phyloP scores from a whole-genome alignment of 169 alveolate species.

The Eimeria tenella region DNA sequence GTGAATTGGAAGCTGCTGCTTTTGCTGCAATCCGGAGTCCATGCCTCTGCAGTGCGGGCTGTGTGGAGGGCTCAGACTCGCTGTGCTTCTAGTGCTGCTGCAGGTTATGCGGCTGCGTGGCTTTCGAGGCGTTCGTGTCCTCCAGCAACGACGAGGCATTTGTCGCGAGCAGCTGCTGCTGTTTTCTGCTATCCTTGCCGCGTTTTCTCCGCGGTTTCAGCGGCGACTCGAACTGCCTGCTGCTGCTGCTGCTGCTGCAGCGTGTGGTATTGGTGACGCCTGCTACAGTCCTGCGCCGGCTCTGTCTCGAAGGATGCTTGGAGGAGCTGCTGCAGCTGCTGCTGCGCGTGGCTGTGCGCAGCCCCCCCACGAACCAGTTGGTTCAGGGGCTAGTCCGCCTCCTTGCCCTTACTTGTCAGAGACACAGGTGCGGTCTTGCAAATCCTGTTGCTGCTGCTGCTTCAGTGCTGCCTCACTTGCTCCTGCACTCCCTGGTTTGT shows the following conservation, averaged over 20 bases:
- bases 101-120: constrained; percentile 41
- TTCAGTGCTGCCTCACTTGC: not conserved
- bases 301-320: not conserved
- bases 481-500: not conserved
- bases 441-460: not conserved
- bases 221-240: not conserved
- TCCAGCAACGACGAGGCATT: not conserved
- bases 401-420: constrained; percentile 17
- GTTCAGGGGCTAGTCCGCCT: not conserved
- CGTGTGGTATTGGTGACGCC: not conserved
- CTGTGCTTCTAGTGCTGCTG: not conserved
- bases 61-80: too few species aligned
- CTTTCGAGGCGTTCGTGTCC: constrained; percentile 7
- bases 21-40: not conserved
- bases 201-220: not conserved
- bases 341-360: constrained; percentile 13
- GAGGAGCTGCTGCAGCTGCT: constrained; percentile 31
- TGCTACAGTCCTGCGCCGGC: constrained; percentile 27
- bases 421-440: not conserved
- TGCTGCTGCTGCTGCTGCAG: constrained; percentile 29
- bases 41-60: too few species aligned
- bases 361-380: not conserved
- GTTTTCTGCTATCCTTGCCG: constrained; percentile 9
- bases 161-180: constrained; percentile 22
- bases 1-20: not conserved